Base-by-base conservation (phyloP, 2,329 filamentous ascomycete genomes). In the Penicillium sp. region DNA sequence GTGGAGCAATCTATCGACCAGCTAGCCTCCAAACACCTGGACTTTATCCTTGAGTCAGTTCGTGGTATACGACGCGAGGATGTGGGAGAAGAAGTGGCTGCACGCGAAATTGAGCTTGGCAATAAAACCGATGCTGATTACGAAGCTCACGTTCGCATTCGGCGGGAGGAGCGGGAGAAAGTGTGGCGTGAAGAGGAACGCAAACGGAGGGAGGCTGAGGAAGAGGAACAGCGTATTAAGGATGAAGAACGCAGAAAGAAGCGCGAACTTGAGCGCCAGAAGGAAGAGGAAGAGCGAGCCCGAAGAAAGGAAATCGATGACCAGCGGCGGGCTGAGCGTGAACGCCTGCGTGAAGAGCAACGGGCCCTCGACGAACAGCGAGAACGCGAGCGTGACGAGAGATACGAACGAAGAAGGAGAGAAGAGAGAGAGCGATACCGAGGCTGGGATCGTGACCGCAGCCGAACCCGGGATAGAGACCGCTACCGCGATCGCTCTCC, bases 51-150 rank as follows among this genome's bases (percentile, higher is more conserved):
- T 49, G 66, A 71, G 5, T 75, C 77, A 10, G 72, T 84, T 51
- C 72, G 82, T 41, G 79, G 80, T 11, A 79, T 83, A 46, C 75
- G 82, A 37, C 70, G 72, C 9, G 72, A 75, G 43, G 81, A 85
- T 51, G 72, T 84, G 43, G 82, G 82, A n/a, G 76, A 77, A 9
- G 79, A 80, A 43, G 68, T 69, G 6, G 80, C 81, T 5, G 67
- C 69, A 0, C 75, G 77, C 41, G 82, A 86, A 64, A 71, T 79
- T 50, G 58, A 68, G 46, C 72, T 72, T 34, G 82, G 82, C 2
- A 76, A 71, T 55, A 84, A 81, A 59, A 80, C 75, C 1, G 82
- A 85, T 52, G 80, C 82, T 37, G 78, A 80, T 29, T 85, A 83
- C 63, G 76, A 74, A 10, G 69, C 68, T 11, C 75, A 82, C 53